Evolutionary conservation across 1,284 basidiomycete genomes (phyloP), one percentile per base, ranked within the genome.

Genomic region (Microbotryum violaceum): DNA sequence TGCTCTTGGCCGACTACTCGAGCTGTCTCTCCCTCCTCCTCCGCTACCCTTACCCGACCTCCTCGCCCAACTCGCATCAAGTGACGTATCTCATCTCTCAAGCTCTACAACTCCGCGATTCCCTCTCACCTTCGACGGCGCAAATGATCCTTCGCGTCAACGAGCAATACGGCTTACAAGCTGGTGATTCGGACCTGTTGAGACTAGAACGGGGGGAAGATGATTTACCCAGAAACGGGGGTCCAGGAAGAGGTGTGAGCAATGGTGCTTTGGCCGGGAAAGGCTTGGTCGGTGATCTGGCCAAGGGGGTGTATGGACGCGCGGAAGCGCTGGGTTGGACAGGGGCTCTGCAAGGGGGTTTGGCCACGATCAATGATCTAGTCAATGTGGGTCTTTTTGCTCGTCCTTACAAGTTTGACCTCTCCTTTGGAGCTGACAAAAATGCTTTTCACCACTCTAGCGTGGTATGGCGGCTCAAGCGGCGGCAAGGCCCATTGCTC

Each of bases 1-100:
- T 96, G 45, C 85, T 96, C 63, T 81, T 85, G 8, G 81, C 85
- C 21, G 91, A 93, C 74, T 92, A 94, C 74, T 89, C 85, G 61
- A 82, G 80, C 1, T 86, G 93, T 69, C 79, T 97, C 27, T 90
- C 89, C 37, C 79, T 81, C 63, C 81, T 96, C 25, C 78, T 97
- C 29, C 87, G 88, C 64, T 96, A 94, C 75, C 89, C 91, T 1
- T 18, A 18, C 16, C 37, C 37, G 18, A 42, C 37, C 37, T 42
- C 37, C 16, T 42, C 37, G 12, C 37, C 37, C 9, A 14, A 42
- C 12, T 42, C 37, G 37, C 37, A 42, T 61, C 3, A 50, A 18
- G 44, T 65, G 25, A 62, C 71, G 6, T 70, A 67, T 75, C 83
- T 56, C 79, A 18, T 79, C 94, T 29, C 81, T 97, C 92, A 97